Percentiles rank a stretch among this genome's conserved stretches.
phyloP scores from a whole-genome alignment of 108 stramenopile genomes.

The Discostella pseudostelligera region DNA sequence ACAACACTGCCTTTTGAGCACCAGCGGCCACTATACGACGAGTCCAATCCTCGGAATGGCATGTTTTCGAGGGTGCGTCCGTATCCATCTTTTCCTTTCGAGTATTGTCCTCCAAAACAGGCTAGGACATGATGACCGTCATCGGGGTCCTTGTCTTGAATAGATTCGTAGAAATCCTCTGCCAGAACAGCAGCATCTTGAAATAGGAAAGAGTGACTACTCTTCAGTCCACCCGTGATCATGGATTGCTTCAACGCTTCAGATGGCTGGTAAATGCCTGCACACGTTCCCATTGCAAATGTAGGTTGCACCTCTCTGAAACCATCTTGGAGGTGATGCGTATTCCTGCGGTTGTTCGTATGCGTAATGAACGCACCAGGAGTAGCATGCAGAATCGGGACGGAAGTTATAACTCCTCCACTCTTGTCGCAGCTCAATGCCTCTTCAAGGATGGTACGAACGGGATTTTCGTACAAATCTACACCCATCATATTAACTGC shows the following conservation, averaged over 20 bases:
- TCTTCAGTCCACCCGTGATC: slow-evolving; percentile 35
- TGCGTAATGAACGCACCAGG: slow-evolving; percentile 56
- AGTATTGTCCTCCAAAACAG: slow-evolving; percentile 51
- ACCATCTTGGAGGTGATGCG: slow-evolving; percentile 27
- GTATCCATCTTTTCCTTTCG: slow-evolving; percentile 11
- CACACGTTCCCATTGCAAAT: slow-evolving; percentile 45
- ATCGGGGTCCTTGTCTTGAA: slow-evolving; percentile 49
- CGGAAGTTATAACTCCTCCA: slow-evolving; percentile 56
- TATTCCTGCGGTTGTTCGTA: slow-evolving; percentile 44
- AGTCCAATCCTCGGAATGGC: slow-evolving; percentile 54
- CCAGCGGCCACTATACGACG: slow-evolving; percentile 43
- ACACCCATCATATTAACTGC: slow-evolving; percentile 48
- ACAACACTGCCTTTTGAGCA: slow-evolving; percentile 38
- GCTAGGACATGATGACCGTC: slow-evolving; percentile 51
- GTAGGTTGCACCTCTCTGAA: slow-evolving; percentile 50
- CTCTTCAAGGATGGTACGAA: slow-evolving; percentile 54
- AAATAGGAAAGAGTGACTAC: slow-evolving; percentile 42
- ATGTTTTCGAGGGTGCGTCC: slow-evolving; percentile 8
- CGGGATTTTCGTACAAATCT: slow-evolving; percentile 50
- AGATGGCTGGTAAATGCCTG: slow-evolving; percentile 32
- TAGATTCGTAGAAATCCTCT: slow-evolving; percentile 43
- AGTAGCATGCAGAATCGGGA: slow-evolving; percentile 61
- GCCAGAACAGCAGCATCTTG: slow-evolving; percentile 44
- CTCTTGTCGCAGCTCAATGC: slow-evolving; percentile 55
- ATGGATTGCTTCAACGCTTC: slow-evolving; percentile 36